Conservation (phyloP, 1,284 basidiomycete species). For the Pyrrhoderma lamaoense region DNA sequence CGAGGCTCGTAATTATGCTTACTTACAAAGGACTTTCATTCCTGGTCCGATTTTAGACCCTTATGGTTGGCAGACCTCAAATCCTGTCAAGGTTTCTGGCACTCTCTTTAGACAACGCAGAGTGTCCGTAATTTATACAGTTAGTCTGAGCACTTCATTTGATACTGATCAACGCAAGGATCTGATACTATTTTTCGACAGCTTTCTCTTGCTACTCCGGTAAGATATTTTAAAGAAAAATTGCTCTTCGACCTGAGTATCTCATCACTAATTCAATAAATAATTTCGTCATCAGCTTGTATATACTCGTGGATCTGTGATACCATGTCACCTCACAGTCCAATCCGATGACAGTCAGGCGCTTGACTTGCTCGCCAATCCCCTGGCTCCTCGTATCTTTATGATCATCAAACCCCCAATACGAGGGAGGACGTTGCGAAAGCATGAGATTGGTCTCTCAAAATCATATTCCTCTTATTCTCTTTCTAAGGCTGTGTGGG, state of each 20-base stretch:
- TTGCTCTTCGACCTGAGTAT: background rate
- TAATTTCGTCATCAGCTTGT: constrained; percentile 11
- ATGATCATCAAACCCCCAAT: constrained; percentile 9
- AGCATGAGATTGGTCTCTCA: too few species aligned
- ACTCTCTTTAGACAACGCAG: constrained; percentile 12
- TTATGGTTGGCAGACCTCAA: constrained; percentile 8
- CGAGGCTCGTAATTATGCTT: constrained; percentile 4
- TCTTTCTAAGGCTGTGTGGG: constrained; percentile 9
- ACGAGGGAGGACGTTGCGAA: background rate
- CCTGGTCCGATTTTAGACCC: constrained; percentile 13
- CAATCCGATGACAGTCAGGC: constrained; percentile 14
- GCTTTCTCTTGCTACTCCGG: constrained; percentile 16
- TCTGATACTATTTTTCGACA: constrained; percentile 1
- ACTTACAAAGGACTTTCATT: constrained; percentile 7
- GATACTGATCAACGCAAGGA: background rate
- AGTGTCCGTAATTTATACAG: constrained; percentile 7
- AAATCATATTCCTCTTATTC: background rate
- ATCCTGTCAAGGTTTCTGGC: constrained; percentile 2
- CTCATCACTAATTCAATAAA: constrained; percentile 1
- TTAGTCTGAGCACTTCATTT: background rate
- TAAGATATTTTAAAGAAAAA: background rate
- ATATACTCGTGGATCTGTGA: constrained; percentile 17
- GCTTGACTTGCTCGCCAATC: constrained; percentile 15
- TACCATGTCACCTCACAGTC: constrained; percentile 14
- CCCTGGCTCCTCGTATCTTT: constrained; percentile 7